phyloP scores from a whole-genome alignment of 1,284 basidiomycete genomes.

The Omphalotus olearius region DNA sequence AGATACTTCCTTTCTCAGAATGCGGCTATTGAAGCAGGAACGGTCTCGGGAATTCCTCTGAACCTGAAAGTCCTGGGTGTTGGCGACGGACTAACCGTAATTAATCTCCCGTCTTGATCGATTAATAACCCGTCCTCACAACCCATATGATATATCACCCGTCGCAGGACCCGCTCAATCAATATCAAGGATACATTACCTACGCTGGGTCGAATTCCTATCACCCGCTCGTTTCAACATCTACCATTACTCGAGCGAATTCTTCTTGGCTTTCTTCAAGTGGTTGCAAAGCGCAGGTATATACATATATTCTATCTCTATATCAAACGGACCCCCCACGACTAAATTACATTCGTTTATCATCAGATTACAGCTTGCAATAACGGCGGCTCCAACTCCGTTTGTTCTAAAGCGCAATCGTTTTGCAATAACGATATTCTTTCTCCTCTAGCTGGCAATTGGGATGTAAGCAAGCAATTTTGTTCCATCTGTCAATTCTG shows the following conservation, averaged over 20 bases:
- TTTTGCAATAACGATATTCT: conserved; percentile 56
- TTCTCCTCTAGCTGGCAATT: conserved; percentile 43
- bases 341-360: not conserved
- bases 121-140: not conserved
- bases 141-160: not conserved
- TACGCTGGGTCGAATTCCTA: conserved; percentile 56
- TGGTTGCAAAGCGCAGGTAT: conserved; percentile 48
- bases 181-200: conserved; percentile 52
- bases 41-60: conserved; percentile 43
- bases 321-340: not conserved
- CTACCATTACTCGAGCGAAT: conserved; percentile 37
- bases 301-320: not conserved
- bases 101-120: conserved; percentile 22
- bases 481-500: no score
- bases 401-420: conserved; percentile 50
- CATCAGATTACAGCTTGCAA: conserved; percentile 48
- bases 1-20: conserved; percentile 62
- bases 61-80: conserved; percentile 61
- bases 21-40: conserved; percentile 46
- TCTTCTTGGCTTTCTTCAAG: conserved; percentile 37
- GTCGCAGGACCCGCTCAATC: conserved; percentile 47
- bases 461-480: conserved; percentile 25
- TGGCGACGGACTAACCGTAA: conserved; percentile 60
- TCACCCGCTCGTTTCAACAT: conserved; percentile 42
- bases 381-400: conserved; percentile 37